Conservation (phyloP, 2,329 filamentous ascomycete species). For the Claviceps purpurea region DNA sequence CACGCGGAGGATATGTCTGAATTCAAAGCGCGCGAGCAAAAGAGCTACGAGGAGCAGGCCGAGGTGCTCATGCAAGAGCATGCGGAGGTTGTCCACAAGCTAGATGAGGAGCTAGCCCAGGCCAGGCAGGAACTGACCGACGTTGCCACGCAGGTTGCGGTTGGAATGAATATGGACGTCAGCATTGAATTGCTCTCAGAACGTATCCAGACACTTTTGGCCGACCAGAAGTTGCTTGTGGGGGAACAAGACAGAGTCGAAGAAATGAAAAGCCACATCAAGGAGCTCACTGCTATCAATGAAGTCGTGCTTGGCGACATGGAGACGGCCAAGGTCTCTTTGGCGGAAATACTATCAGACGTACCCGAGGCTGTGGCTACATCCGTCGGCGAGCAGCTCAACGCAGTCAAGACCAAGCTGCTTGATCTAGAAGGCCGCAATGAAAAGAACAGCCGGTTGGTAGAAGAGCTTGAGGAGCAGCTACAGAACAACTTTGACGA, state of each 20-base stretch:
- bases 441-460: conserved; percentile 80
- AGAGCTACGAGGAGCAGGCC: conserved; percentile 44
- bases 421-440: conserved; percentile 52
- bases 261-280: conserved; percentile 42
- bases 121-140: conserved; percentile 54
- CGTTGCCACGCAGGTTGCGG: conserved; percentile 49
- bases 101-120: conserved; percentile 50
- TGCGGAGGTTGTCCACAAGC: conserved; percentile 36
- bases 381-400: conserved; percentile 41
- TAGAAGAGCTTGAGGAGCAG: conserved; percentile 95
- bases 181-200: conserved; percentile 55
- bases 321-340: conserved; percentile 41
- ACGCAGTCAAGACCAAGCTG: conserved; percentile 53
- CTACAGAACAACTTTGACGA: conserved; percentile 91
- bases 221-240: conserved; percentile 44
- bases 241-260: conserved; percentile 44
- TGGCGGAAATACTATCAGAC: conserved; percentile 41
- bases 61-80: conserved; percentile 47
- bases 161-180: conserved; percentile 46
- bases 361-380: conserved; percentile 28
- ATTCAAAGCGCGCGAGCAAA: conserved; percentile 34
- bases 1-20: conserved; percentile 38
- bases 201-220: conserved; percentile 42
- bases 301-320: conserved; percentile 48
- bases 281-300: conserved; percentile 43